phyloP scores from a whole-genome alignment of 2,329 filamentous ascomycete species.

The Pseudogymnoascus sp. region DNA sequence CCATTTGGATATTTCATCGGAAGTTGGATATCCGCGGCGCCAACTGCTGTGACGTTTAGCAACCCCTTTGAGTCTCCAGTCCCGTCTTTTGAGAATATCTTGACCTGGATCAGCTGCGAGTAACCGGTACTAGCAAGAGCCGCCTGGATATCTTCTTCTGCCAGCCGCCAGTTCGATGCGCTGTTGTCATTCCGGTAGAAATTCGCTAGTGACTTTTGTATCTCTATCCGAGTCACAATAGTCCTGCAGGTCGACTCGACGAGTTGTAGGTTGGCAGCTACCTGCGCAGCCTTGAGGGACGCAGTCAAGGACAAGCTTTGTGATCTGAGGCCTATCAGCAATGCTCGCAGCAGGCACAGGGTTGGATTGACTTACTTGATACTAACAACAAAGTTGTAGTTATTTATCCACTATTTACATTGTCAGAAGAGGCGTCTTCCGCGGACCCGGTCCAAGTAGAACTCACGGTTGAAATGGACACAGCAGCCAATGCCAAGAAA shows the following conservation, averaged over 20 bases:
- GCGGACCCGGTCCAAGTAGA: slow-evolving; percentile 34
- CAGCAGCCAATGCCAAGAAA: slow-evolving; percentile 66
- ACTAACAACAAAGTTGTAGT: slow-evolving; percentile 51
- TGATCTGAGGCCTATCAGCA: slow-evolving; percentile 31
- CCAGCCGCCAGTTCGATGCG: slow-evolving; percentile 51
- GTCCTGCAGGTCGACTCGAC: slow-evolving; percentile 68
- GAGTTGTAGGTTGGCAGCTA: slow-evolving; percentile 71
- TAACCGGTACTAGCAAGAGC: slow-evolving; percentile 54
- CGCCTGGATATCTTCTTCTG: slow-evolving; percentile 59
- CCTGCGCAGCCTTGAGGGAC: slow-evolving; percentile 76
- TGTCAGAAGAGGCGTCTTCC: background rate
- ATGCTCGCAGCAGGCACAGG: background rate
- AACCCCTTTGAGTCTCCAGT: slow-evolving; percentile 51
- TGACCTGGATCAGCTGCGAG: slow-evolving; percentile 57
- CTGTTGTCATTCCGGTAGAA: slow-evolving; percentile 50
- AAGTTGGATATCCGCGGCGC: slow-evolving; percentile 45
- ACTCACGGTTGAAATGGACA: slow-evolving; percentile 65
- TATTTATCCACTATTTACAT: slow-evolving; percentile 46
- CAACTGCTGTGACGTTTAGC: slow-evolving; percentile 54
- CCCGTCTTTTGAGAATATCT: slow-evolving; percentile 63
- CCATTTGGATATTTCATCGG: slow-evolving; percentile 57
- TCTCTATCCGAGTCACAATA: slow-evolving; percentile 59
- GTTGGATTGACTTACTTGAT: slow-evolving; percentile 36
- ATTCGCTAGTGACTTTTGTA: slow-evolving; percentile 45
- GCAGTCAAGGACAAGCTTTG: slow-evolving; percentile 69